phyloP scores from a whole-genome alignment of 225 moss, liverwort and hornwort genomes.

The Neckera pumila region DNA sequence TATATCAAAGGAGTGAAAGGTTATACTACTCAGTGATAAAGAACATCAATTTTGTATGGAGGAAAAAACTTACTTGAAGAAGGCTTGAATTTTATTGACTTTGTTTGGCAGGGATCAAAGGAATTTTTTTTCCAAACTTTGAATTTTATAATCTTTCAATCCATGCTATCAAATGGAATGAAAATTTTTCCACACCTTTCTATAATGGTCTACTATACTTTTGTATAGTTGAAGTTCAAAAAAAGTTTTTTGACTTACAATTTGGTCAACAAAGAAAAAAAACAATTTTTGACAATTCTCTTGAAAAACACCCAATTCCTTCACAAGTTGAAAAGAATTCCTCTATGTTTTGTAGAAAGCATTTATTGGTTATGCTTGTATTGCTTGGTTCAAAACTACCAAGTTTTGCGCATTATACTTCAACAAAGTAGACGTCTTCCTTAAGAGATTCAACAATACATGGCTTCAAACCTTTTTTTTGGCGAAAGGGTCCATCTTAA shows the following conservation, averaged over 20 bases:
- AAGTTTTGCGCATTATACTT: too few species aligned
- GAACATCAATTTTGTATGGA: not conserved
- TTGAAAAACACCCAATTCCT: fast-evolving
- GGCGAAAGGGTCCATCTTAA: too few species aligned
- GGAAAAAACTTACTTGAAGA: not conserved
- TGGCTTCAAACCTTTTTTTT: too few species aligned
- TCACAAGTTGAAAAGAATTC: fast-evolving
- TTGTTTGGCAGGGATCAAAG: fast-evolving
- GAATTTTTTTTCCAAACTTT: not conserved
- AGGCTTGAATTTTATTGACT: not conserved
- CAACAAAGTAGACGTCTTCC: too few species aligned
- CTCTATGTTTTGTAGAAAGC: too few species aligned
- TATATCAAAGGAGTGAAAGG: not conserved
- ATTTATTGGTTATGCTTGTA: too few species aligned
- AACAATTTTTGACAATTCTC: not conserved
- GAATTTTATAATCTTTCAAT: not conserved
- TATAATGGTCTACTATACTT: not conserved
- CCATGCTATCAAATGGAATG: fast-evolving
- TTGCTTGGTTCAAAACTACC: too few species aligned
- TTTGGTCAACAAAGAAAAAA: fast-evolving
- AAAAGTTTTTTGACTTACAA: not conserved
- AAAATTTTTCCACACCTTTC: not conserved
- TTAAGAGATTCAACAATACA: too few species aligned
- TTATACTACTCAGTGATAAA: not conserved
- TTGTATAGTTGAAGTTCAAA: fast-evolving